phyloP scores from a whole-genome alignment of 1,139 yeast species.

The Suhomyces atakaporum region DNA sequence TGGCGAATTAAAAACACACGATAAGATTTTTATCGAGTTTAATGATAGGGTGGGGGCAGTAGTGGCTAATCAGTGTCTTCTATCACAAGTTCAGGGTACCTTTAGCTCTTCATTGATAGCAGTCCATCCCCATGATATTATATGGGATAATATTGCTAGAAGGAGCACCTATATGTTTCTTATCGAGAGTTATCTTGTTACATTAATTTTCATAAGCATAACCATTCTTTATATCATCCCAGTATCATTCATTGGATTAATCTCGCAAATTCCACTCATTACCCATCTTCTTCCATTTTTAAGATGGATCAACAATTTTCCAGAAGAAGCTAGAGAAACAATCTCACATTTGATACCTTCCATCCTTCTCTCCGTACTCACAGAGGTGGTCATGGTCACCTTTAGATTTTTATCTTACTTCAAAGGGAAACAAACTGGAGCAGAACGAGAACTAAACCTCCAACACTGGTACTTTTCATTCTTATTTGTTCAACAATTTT shows the following conservation, averaged over 20 bases:
- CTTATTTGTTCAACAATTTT: slow-evolving; percentile 75
- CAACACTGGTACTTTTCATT: slow-evolving; percentile 71
- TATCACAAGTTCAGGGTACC: slow-evolving; percentile 44
- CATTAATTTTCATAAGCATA: slow-evolving; percentile 44
- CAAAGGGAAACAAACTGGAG: slow-evolving; percentile 56
- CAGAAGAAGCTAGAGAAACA: slow-evolving; percentile 52
- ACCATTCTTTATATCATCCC: slow-evolving; percentile 69
- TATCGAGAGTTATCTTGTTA: slow-evolving; percentile 43
- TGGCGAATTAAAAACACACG: slow-evolving; percentile 24
- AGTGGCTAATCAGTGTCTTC: slow-evolving; percentile 55
- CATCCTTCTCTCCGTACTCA: slow-evolving; percentile 55
- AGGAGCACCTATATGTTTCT: slow-evolving; percentile 33
- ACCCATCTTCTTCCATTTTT: slow-evolving; percentile 57
- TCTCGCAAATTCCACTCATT: slow-evolving; percentile 64
- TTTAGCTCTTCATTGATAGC: slow-evolving; percentile 48
- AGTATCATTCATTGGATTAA: slow-evolving; percentile 66
- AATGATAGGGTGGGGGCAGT: slow-evolving; percentile 49
- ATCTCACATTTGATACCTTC: slow-evolving; percentile 64
- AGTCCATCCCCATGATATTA: slow-evolving; percentile 56
- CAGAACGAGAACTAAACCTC: slow-evolving; percentile 58
- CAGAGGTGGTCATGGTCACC: slow-evolving; percentile 53
- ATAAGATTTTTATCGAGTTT: slow-evolving; percentile 57
- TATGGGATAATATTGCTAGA: slow-evolving; percentile 56
- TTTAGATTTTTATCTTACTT: slow-evolving; percentile 51
- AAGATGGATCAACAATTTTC: slow-evolving; percentile 52